These are phyloP conservation scores for Penicillium digitatum DNA, from an alignment of 2,329 filamentous ascomycete genomes.

Conservation along the genomic window DNA sequence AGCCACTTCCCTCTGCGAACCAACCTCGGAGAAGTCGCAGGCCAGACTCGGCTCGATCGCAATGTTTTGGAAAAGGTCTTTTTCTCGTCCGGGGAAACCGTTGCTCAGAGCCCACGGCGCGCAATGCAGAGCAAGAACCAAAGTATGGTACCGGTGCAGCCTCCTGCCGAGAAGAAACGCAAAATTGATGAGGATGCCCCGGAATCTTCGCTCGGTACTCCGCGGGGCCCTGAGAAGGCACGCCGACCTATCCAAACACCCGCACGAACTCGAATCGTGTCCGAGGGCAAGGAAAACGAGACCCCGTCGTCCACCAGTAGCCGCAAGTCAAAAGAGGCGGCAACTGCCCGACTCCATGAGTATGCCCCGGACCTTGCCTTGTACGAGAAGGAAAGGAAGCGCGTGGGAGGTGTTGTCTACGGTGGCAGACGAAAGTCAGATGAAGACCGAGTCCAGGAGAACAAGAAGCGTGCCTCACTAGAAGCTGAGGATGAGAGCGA, in stretches of 20 bases:
- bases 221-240: conserved; percentile 26
- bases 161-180: conserved; percentile 18
- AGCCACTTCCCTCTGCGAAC: conserved; percentile 82
- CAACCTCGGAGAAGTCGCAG: conserved; percentile 88
- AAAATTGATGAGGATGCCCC: conserved; percentile 19
- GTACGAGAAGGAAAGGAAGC: conserved; percentile 91
- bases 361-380: conserved; percentile 80
- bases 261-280: conserved; percentile 47
- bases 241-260: conserved; percentile 50
- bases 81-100: conserved; percentile 41
- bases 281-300: conserved; percentile 74
- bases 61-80: conserved; percentile 68
- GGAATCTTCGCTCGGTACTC: conserved; percentile 24
- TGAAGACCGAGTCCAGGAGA: conserved; percentile 34
- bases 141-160: conserved; percentile 28
- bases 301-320: conserved; percentile 73
- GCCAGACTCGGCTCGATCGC: conserved; percentile 78
- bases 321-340: conserved; percentile 83
- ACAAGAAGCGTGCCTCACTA: conserved; percentile 44
- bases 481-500: conserved; percentile 48
- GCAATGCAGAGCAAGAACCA: conserved; percentile 38
- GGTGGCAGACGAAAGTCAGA: conserved; percentile 51
- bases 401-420: conserved; percentile 63
- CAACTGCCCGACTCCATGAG: conserved; percentile 69
- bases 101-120: conserved; percentile 17